Evolutionary conservation across 2,329 filamentous ascomycete species (phyloP).

Genomic region (Cladosporium sp.): DNA sequence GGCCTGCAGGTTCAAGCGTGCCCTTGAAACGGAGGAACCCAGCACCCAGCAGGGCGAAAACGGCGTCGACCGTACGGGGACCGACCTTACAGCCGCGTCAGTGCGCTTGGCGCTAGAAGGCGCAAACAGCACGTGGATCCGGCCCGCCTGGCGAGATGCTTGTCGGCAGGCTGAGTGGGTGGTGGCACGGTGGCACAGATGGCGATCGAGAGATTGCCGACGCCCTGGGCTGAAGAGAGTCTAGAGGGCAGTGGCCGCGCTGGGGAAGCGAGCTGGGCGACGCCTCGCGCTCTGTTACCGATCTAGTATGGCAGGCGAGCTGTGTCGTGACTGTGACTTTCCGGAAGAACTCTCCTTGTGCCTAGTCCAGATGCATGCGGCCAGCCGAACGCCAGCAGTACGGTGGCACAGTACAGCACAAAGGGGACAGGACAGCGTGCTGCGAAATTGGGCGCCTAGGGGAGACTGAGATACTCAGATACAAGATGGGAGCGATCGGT

Average conservation of each 20-base stretch:
- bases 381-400: not conserved
- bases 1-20: conserved; percentile 17
- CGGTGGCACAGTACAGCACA: not conserved
- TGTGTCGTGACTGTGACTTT: conserved; percentile 1
- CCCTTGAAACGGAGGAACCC: conserved; percentile 10
- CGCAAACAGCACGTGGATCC: conserved; percentile 20
- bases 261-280: conserved; percentile 16
- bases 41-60: conserved; percentile 11
- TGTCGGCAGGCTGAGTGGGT: conserved; percentile 5
- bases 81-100: conserved; percentile 20
- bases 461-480: not conserved
- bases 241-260: not conserved
- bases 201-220: conserved; percentile 22
- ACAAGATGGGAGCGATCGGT: conserved; percentile 2
- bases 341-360: not conserved
- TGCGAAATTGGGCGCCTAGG: not conserved
- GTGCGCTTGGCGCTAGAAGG: conserved; percentile 22
- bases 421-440: not conserved
- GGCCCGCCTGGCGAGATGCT: conserved; percentile 20
- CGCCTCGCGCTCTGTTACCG: conserved; percentile 3
- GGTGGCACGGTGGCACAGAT: conserved; percentile 6
- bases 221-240: conserved; percentile 20
- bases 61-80: conserved; percentile 4
- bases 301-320: not conserved
- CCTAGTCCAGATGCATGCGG: not conserved